Evolutionary conservation across 495 filamentous ascomycete genomes (phyloP).

Genomic region (Penicillium silybi): DNA sequence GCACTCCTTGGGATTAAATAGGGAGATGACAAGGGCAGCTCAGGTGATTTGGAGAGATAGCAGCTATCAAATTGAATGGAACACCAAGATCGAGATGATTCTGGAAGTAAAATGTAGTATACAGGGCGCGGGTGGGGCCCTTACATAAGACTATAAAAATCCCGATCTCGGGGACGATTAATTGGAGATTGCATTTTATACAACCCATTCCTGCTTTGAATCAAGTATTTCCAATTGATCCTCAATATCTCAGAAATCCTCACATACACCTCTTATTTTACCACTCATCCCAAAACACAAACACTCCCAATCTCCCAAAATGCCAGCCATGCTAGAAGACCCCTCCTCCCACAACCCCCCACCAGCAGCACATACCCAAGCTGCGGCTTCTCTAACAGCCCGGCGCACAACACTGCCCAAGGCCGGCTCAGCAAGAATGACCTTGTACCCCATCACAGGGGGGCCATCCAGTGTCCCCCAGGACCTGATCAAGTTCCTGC

Average conservation of each 20-base stretch:
- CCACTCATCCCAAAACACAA: neutral
- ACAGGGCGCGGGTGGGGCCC: neutral
- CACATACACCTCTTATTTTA: neutral
- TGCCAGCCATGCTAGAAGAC: conserved; percentile 71
- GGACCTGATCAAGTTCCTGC: conserved; percentile 60
- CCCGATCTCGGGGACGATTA: neutral
- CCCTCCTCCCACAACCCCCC: conserved; percentile 53
- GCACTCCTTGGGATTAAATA: neutral
- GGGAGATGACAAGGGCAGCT: neutral
- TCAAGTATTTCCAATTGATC: neutral
- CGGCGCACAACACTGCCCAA: conserved; percentile 71
- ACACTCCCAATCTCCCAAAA: conserved; percentile 9
- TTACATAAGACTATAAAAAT: neutral
- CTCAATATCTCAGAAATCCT: neutral
- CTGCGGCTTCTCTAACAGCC: conserved; percentile 61
- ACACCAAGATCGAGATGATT: neutral
- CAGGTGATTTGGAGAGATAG: neutral
- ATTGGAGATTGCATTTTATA: neutral
- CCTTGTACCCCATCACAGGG: conserved; percentile 68
- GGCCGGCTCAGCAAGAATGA: conserved; percentile 72
- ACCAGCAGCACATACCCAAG: conserved; percentile 46
- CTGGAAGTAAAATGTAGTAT: neutral
- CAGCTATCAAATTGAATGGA: neutral
- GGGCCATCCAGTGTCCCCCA: conserved; percentile 60
- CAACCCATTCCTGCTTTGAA: neutral